phyloP scores from a whole-genome alignment of 768 basidiomycete genomes.

The Paxillus rubicundulus region DNA sequence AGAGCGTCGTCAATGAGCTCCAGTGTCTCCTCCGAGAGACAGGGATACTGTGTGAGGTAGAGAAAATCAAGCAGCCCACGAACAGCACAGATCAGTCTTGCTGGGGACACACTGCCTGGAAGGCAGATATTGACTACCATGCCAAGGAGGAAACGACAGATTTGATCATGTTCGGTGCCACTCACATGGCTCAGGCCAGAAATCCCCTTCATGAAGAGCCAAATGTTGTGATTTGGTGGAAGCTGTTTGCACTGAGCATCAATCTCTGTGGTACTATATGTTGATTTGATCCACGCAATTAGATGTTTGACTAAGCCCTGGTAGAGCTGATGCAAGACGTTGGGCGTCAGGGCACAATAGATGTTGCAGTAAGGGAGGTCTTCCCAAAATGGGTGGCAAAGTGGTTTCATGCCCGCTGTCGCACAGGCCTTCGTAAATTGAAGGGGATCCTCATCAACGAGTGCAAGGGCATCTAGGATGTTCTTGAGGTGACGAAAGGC shows the following conservation, averaged over 20 bases:
- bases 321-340: slow-evolving; percentile 36
- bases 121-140: slow-evolving; percentile 11
- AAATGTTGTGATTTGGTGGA: too few relatives aligned
- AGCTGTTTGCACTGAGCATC: too few relatives aligned
- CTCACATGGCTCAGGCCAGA: too few relatives aligned
- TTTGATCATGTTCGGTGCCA: too few relatives aligned
- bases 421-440: background rate
- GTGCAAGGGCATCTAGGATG: background rate
- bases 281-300: slow-evolving; percentile 20
- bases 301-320: slow-evolving; percentile 38
- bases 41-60: slow-evolving; percentile 35
- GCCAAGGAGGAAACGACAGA: background rate
- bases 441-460: background rate
- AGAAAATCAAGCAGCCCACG: slow-evolving; percentile 39
- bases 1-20: slow-evolving; percentile 25
- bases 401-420: background rate
- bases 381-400: slow-evolving; percentile 22
- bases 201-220: too few relatives aligned
- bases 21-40: slow-evolving; percentile 33
- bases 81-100: background rate
- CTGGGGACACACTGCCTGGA: background rate
- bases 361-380: slow-evolving; percentile 29
- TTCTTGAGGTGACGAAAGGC: background rate
- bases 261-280: too few relatives aligned
- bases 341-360: slow-evolving; percentile 23